A percentile compares a stretch with the other conserved stretches of the same genome.
These are phyloP conservation scores for Salvia miltiorrhiza DNA, from an alignment of 257 asterid species.

Conservation along the genomic window DNA sequence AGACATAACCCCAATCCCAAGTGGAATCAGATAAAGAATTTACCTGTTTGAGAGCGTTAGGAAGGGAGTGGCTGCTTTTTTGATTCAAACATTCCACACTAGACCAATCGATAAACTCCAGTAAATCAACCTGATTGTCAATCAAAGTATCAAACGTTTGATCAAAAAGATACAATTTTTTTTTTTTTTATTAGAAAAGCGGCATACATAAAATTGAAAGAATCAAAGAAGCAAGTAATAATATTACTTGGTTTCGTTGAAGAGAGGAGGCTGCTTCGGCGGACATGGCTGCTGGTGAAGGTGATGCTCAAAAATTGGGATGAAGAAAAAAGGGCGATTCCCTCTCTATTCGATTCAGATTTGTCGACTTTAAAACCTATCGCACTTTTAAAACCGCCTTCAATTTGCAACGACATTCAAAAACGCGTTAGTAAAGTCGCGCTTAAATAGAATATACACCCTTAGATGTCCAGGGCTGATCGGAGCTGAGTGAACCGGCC, in stretches of 20 bases:
- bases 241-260: conserved; percentile 52
- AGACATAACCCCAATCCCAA: not conserved
- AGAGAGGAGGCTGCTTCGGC: conserved; percentile 57
- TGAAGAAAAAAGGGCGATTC: conserved; percentile 12
- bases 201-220: not conserved
- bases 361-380: conserved; percentile 3
- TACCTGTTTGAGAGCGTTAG: conserved; percentile 80
- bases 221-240: not conserved
- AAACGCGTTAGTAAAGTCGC: not conserved
- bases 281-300: conserved; percentile 43
- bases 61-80: conserved; percentile 42
- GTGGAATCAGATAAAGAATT: not conserved
- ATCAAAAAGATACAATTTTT: not conserved
- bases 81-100: conserved; percentile 86
- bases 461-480: no score
- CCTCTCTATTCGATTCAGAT: conserved; percentile 18
- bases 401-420: not conserved
- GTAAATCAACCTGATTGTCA: conserved; percentile 56
- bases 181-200: no score
- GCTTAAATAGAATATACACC: no score
- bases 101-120: conserved; percentile 76
- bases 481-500: no score
- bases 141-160: not conserved
- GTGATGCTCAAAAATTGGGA: not conserved
- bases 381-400: not conserved